Conservation (phyloP, 257 asterid genomes). For the Solanum virginianum region DNA sequence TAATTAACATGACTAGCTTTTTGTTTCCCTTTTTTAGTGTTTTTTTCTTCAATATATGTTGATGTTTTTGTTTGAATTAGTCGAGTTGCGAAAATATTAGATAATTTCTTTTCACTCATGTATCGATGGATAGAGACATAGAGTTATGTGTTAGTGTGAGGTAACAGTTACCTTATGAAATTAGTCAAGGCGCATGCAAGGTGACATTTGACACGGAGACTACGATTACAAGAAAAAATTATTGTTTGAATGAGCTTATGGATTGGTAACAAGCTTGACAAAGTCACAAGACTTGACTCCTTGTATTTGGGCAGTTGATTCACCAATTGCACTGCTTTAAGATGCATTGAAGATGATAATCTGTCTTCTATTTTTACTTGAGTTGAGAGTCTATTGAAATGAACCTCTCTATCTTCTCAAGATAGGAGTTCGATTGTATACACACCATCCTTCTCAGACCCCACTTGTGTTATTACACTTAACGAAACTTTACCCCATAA, state of each 20-base stretch:
- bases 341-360: no score
- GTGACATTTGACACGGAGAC: rapidly evolving
- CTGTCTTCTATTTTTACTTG: no score
- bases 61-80: neutral
- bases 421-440: no score
- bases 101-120: neutral
- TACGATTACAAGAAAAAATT: neutral
- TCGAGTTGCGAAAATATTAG: neutral
- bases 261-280: neutral
- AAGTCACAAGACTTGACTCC: neutral
- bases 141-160: neutral
- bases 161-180: neutral
- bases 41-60: neutral
- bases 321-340: neutral
- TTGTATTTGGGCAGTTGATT: neutral
- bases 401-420: no score
- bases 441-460: no score
- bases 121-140: neutral
- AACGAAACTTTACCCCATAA: no score
- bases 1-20: neutral
- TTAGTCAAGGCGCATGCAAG: neutral
- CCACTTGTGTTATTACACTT: no score
- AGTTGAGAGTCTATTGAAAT: no score
- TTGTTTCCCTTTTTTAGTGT: neutral
- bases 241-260: neutral